Evolutionary conservation across 345 rosid species (phyloP), one percentile per base, ranked within the genome.

Genomic region (Corchorus olitorius): DNA sequence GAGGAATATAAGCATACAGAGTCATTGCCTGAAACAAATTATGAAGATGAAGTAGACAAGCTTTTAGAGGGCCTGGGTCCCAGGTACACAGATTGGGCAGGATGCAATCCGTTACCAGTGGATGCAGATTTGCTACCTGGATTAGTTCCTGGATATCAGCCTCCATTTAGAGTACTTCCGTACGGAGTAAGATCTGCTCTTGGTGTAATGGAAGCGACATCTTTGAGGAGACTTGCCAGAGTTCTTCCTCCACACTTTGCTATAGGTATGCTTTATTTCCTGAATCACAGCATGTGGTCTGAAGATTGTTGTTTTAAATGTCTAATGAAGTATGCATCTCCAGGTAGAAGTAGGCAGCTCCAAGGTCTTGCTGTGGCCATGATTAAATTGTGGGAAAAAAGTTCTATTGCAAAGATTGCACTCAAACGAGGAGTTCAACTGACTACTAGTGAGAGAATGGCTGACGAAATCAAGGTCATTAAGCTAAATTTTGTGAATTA

Each of bases 391-490:
- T 95, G 99, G 99, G 89, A 90, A 73, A 88, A 86, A 75, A 90
- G 97, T 86, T 86, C 84, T 77, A 88, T 95, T 83, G 97, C 90
- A 16, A 95, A 93, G 84, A 75, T 95, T 75, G 93, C 96, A 14
- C 93, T 95, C 59, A 95, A 95, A 84, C 94, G 98, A 64, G 99
- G 98, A 72, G 92, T 95, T 20, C 92, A 92, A 76, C 83, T 90
- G 78, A 89, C 96, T 35, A 93, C 98, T 61, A 95, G 98, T 83
- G 99, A 95, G 84, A 93, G 98, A 84, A 95, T 95, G 98, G 96
- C 97, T 58, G 99, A 95, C 83, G 98, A 93, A 77, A 79, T 95
- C 69, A 95, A 92, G 99, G 99, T 95, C 79, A 72, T 62, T 35
- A 20, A 74, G 48, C 69, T 68, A 66, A 37, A 19, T 55, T 70